Evolutionary conservation across 306 rosid species (phyloP).

Genomic region (Crataegus laevigata): DNA sequence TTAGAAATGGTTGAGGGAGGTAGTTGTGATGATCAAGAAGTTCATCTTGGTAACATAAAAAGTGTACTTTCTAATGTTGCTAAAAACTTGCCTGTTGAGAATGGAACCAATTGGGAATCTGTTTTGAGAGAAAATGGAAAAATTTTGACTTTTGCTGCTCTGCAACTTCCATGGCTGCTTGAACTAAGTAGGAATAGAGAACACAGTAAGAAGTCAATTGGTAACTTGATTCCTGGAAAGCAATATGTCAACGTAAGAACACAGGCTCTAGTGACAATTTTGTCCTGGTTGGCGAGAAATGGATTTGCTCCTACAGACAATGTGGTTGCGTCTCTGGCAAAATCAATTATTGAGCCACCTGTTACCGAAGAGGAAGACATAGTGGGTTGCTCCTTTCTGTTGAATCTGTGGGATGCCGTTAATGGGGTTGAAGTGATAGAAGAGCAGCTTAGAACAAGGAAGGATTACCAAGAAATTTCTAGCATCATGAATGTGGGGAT

Average conservation of each 20-base stretch:
- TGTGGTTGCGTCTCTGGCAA: slow-evolving; percentile 70
- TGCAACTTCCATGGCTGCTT: slow-evolving; percentile 86
- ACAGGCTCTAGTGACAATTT: slow-evolving; percentile 69
- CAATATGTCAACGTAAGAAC: slow-evolving; percentile 44
- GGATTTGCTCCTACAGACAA: slow-evolving; percentile 80
- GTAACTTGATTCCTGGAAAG: slow-evolving; percentile 36
- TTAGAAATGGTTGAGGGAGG: slow-evolving; percentile 33
- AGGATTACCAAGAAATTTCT: slow-evolving; percentile 68
- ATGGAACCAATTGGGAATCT: slow-evolving; percentile 57
- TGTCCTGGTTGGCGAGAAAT: slow-evolving; percentile 91
- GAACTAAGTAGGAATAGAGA: slow-evolving; percentile 59
- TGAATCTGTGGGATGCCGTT: slow-evolving; percentile 84
- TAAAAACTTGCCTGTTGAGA: slow-evolving; percentile 57
- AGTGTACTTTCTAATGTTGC: slow-evolving; percentile 52
- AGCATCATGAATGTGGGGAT: slow-evolving; percentile 91
- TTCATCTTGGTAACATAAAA: slow-evolving; percentile 42
- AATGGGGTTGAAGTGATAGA: slow-evolving; percentile 89
- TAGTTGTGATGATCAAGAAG: slow-evolving; percentile 45
- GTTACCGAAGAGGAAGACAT: slow-evolving; percentile 70
- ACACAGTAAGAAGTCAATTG: slow-evolving; percentile 25
- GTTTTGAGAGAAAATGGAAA: slow-evolving; percentile 77
- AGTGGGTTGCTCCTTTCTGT: slow-evolving; percentile 64
- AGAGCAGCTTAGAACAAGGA: slow-evolving; percentile 75
- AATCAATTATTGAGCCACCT: slow-evolving; percentile 68
- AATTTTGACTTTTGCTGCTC: slow-evolving; percentile 66